Percentiles rank a stretch among this genome's conserved stretches.
These are phyloP conservation scores for Gremmenia infestans DNA, from an alignment of 2,329 filamentous ascomycete species.

Conservation along the genomic window DNA sequence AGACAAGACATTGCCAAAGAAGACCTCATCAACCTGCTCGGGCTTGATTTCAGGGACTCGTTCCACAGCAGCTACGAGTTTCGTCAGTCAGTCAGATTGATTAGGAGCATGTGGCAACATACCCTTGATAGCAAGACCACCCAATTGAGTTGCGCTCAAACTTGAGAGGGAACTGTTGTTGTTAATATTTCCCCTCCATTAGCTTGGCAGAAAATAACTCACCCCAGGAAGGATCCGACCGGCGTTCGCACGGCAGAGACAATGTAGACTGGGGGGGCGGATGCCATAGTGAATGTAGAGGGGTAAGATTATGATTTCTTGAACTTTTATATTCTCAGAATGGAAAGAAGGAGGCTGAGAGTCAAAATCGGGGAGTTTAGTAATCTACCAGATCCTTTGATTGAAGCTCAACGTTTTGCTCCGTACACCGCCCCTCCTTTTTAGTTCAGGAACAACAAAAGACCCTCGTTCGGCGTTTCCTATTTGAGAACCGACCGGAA, in stretches of 20 bases:
- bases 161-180: conserved; percentile 73
- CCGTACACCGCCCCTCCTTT: no score
- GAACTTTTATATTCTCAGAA: not conserved
- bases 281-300: conserved; percentile 56
- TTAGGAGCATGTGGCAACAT: conserved; percentile 17
- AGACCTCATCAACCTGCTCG: conserved; percentile 89
- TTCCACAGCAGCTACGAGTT: conserved; percentile 63
- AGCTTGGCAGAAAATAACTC: conserved; percentile 51
- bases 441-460: no score
- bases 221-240: conserved; percentile 93
- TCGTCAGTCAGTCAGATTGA: conserved; percentile 10
- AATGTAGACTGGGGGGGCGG: conserved; percentile 87
- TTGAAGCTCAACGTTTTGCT: not conserved
- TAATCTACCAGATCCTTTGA: conserved; percentile 1
- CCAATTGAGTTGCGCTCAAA: conserved; percentile 79
- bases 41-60: conserved; percentile 82
- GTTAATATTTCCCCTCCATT: conserved; percentile 15
- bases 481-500: no score
- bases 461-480: no score
- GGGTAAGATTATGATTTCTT: not conserved
- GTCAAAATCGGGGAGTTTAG: not conserved
- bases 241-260: conserved; percentile 89
- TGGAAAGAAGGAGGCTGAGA: not conserved
- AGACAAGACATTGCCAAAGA: conserved; percentile 96
- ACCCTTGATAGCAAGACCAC: conserved; percentile 91